Evolutionary conservation across 164 flowering plant species (phyloP).

Genomic region (Cinnamomum micranthum): DNA sequence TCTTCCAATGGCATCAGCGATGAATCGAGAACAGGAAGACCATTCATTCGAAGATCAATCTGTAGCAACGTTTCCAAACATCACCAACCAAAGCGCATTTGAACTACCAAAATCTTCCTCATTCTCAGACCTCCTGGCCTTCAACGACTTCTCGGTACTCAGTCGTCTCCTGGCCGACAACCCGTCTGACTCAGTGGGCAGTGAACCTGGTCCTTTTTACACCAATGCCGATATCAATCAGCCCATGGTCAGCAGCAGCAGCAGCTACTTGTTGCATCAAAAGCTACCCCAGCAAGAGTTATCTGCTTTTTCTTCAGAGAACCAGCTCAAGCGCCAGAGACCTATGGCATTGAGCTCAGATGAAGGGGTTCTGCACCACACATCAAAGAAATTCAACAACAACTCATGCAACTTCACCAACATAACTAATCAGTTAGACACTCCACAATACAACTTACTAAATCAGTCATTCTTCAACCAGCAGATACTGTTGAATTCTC

Average conservation of each 20-base stretch:
- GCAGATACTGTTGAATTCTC: conserved; percentile 14
- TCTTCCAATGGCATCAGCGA: not conserved
- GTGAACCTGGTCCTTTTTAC: not conserved
- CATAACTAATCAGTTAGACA: conserved; percentile 9
- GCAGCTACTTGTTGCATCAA: not conserved
- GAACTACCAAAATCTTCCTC: conserved; percentile 11
- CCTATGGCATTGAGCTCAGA: not conserved
- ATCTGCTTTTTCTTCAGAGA: not conserved
- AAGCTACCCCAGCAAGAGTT: not conserved
- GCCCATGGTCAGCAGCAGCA: not conserved
- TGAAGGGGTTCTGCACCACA: not conserved
- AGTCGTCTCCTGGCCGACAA: conserved; percentile 8
- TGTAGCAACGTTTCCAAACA: not conserved
- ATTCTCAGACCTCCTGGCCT: conserved; percentile 11
- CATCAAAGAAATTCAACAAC: conserved; percentile 13
- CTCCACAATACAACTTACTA: conserved; percentile 3
- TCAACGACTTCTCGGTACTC: conserved; percentile 11
- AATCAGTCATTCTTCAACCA: conserved; percentile 7
- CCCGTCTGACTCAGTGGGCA: not conserved
- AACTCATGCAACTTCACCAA: conserved; percentile 9
- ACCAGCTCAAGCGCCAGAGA: conserved; percentile 9
- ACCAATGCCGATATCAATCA: not conserved
- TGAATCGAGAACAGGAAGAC: conserved; percentile 5
- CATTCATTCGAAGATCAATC: not conserved
- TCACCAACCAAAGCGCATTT: not conserved